Conservation (phyloP, 176 grass and related monocot genomes). For the Panicum miliaceum region DNA sequence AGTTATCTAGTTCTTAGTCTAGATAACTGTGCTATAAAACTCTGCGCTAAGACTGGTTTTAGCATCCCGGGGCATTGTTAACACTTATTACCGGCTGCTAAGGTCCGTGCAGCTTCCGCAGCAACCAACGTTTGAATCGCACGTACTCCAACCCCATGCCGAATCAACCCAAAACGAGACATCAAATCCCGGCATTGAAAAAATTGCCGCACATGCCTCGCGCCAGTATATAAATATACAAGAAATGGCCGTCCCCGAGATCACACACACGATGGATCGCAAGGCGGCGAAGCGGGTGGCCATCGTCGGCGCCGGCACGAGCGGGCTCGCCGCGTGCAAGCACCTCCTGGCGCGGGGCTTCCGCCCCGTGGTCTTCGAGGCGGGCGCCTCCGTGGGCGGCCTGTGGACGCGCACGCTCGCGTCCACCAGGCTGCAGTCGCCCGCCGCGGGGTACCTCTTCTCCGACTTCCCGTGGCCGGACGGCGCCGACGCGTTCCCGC, state of each 20-base stretch:
- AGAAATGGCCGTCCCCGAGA: background rate
- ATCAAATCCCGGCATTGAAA: background rate
- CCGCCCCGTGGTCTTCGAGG: constrained; percentile 70
- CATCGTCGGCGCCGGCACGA: constrained; percentile 75
- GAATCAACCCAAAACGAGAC: background rate
- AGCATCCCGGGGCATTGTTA: no score
- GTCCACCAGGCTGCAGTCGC: constrained; percentile 69
- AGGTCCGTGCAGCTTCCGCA: background rate
- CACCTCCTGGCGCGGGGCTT: constrained; percentile 63
- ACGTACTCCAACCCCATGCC: background rate
- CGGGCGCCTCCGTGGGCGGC: constrained; percentile 55
- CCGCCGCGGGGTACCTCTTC: constrained; percentile 42
- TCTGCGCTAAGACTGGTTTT: no score
- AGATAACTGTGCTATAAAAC: no score
- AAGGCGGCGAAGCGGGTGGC: constrained; percentile 64
- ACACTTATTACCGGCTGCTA: background rate
- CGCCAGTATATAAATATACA: background rate
- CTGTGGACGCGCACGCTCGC: constrained; percentile 64
- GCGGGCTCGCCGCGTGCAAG: constrained; percentile 84
- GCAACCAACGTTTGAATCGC: background rate
- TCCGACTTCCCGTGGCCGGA: constrained; percentile 87
- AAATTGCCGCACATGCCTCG: background rate
- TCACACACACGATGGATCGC: constrained; percentile 29
- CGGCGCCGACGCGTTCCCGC: constrained; percentile 40
- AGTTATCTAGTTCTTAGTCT: no score